A percentile compares a stretch with the other conserved stretches of the same genome.
Conservation (phyloP, 352 stramenopile genomes). For the Phytopythium litorale region DNA sequence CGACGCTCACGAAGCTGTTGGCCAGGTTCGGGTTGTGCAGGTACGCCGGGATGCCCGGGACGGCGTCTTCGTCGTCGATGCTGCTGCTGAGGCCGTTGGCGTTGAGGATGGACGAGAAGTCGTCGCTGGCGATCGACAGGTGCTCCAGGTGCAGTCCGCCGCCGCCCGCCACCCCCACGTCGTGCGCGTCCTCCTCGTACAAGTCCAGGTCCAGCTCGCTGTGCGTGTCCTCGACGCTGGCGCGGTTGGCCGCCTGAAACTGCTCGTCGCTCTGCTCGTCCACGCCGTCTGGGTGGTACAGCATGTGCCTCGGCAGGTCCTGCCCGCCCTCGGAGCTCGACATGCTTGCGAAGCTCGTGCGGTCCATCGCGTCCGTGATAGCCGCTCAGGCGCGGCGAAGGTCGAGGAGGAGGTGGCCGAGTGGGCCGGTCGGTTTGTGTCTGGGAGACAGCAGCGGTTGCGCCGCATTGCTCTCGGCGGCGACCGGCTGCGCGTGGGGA, state of each 20-base stretch:
- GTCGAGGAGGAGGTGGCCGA: not conserved
- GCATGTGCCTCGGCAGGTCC: not conserved
- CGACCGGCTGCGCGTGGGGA: not conserved
- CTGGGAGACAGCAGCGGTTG: not conserved
- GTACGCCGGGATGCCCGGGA: slow-evolving; percentile 7
- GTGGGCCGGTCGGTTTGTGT: not conserved
- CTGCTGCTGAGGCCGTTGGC: not conserved
- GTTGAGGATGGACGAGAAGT: slow-evolving; percentile 22
- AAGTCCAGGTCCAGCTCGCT: slow-evolving; percentile 61
- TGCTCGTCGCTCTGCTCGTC: slow-evolving; percentile 1
- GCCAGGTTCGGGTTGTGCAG: slow-evolving; percentile 14
- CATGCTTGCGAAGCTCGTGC: slow-evolving; percentile 1
- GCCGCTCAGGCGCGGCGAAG: not conserved
- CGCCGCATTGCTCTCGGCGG: not conserved
- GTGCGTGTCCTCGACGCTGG: slow-evolving; percentile 28
- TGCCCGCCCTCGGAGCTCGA: slow-evolving; percentile 3
- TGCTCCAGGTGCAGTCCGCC: slow-evolving; percentile 13
- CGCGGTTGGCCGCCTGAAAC: not conserved
- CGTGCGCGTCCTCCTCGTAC: slow-evolving; percentile 48
- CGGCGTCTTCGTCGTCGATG: slow-evolving; percentile 10
- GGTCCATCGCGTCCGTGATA: not conserved
- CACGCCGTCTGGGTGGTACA: slow-evolving; percentile 1
- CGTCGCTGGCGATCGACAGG: slow-evolving; percentile 25
- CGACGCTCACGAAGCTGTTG: slow-evolving; percentile 31
- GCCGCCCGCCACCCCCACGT: slow-evolving; percentile 1